These are phyloP conservation scores for Plantago elongata DNA, from an alignment of 257 asterid genomes.

Conservation along the genomic window DNA sequence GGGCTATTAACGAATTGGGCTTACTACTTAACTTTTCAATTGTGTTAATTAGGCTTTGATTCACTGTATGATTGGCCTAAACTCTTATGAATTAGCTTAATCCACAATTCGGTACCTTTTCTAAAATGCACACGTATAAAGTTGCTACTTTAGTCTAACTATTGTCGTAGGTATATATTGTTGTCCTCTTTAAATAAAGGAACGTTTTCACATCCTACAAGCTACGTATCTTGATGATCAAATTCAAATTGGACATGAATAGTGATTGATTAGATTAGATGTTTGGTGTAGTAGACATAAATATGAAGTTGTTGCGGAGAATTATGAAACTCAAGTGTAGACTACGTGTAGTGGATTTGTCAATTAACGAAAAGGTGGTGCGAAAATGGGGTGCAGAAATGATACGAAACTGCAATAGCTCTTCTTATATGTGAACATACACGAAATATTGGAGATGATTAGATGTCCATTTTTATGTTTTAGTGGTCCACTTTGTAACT, in stretches of 20 bases:
- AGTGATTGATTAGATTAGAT: no score
- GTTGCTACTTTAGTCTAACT: no score
- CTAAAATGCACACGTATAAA: no score
- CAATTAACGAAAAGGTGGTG: not conserved
- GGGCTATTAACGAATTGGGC: no score
- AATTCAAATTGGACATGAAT: not conserved
- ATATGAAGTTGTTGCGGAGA: not conserved
- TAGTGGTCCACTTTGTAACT: slow-evolving; percentile 28
- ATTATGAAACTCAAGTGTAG: not conserved
- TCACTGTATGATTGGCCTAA: no score
- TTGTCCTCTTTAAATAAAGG: not conserved
- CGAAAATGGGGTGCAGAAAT: slow-evolving; percentile 18
- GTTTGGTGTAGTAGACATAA: no score
- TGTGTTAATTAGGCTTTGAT: no score
- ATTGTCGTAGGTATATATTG: not conserved
- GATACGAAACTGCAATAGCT: not conserved
- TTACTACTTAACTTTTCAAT: no score
- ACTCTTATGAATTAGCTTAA: no score
- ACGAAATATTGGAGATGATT: slow-evolving; percentile 32
- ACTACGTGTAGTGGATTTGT: not conserved
- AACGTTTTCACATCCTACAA: not conserved
- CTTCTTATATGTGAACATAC: not conserved
- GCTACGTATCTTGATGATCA: not conserved
- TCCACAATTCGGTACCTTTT: no score
- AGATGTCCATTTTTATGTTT: slow-evolving; percentile 33